Evolutionary conservation across 306 rosid genomes (phyloP).

Genomic region (Dalbergia cultrata): DNA sequence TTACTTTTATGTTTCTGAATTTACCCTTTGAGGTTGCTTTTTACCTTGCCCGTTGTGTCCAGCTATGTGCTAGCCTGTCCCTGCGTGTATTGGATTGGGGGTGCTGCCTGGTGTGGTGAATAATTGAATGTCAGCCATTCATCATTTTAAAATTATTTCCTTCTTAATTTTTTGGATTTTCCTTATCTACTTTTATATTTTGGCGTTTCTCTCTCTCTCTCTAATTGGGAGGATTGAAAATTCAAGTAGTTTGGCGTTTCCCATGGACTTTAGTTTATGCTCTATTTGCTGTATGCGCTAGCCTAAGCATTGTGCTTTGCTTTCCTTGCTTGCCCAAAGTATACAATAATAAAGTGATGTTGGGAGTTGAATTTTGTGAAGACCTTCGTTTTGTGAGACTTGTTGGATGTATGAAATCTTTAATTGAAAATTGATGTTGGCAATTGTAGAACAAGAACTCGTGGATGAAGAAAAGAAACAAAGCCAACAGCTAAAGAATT

Average conservation of each 20-base stretch:
- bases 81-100: not conserved
- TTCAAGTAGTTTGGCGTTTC: not conserved
- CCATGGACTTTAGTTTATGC: not conserved
- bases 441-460: not conserved
- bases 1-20: not conserved
- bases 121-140: slow-evolving; percentile 34
- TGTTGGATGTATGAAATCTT: not conserved
- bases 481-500: not conserved
- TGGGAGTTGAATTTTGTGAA: slow-evolving; percentile 11
- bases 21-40: slow-evolving; percentile 9
- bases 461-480: not conserved
- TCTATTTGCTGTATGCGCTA: slow-evolving; percentile 1
- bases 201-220: not conserved
- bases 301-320: slow-evolving; percentile 11
- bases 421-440: not conserved
- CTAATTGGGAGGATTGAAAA: not conserved
- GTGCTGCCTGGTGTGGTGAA: not conserved
- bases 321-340: slow-evolving; percentile 26
- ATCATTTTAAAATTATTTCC: not conserved
- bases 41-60: not conserved
- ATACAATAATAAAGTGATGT: not conserved
- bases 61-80: slow-evolving; percentile 30
- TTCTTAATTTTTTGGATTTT: not conserved
- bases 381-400: not conserved
- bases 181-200: not conserved